Evolutionary conservation across 352 stramenopile species (phyloP), one percentile per base, ranked within the genome.

Genomic region (Pythium monospermum): DNA sequence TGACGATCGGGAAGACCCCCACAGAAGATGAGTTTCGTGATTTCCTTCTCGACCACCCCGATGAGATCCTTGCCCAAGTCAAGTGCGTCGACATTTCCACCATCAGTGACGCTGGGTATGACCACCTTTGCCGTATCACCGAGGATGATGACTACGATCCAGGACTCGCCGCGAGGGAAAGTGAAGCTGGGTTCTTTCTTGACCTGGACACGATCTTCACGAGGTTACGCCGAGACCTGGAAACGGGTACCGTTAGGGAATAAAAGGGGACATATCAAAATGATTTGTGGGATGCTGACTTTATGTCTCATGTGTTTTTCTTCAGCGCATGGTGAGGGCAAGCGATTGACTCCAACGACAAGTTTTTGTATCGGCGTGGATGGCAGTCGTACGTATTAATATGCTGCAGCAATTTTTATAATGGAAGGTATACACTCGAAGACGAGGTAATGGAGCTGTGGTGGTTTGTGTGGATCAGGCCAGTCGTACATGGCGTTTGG

Each of bases 401-500:
- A n/a, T n/a, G n/a, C n/a, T n/a, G n/a, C n/a, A n/a, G n/a, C n/a
- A n/a, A n/a, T n/a, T n/a, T n/a, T n/a, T n/a, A n/a, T n/a, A n/a
- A n/a, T n/a, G n/a, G n/a, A n/a, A n/a, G n/a, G n/a, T n/a, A n/a
- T n/a, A n/a, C n/a, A n/a, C n/a, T n/a, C n/a, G n/a, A n/a, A n/a
- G n/a, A n/a, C n/a, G n/a, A n/a, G n/a, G n/a, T n/a, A n/a, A n/a
- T n/a, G n/a, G n/a, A n/a, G n/a, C n/a, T n/a, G n/a, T n/a, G n/a
- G n/a, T n/a, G n/a, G n/a, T n/a, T n/a, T n/a, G 2, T 37, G 35
- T n/a, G 8, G 13, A 10, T 26, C 36, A 88, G 74, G 77, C 12
- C 77, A 88, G 59, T 76, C 74, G 6, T 85, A 73, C 35, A 58
- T 83, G 23, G 73, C 74, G 11, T 88, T 88, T 26, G 68, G 83